These are phyloP conservation scores for Arabis alpina DNA, from an alignment of 345 rosid species.

Conservation along the genomic window DNA sequence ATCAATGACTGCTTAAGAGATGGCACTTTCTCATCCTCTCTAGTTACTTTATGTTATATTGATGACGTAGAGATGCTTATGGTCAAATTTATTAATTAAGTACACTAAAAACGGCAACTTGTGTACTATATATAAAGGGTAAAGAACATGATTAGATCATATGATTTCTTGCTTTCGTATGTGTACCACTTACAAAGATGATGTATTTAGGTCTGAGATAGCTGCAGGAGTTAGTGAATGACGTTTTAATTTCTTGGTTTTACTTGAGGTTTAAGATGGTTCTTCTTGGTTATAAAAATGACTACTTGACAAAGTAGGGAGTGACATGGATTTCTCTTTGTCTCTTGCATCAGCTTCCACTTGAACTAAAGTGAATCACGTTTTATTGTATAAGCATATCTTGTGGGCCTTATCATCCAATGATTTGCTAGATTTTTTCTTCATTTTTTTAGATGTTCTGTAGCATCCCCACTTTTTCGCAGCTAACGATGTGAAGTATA, in stretches of 20 bases:
- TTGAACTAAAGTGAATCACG: constrained; percentile 44
- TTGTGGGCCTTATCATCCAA: constrained; percentile 43
- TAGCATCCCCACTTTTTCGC: constrained; percentile 34
- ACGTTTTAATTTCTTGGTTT: constrained; percentile 28
- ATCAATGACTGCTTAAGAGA: neutral
- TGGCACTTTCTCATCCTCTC: neutral
- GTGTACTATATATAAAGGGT: constrained; percentile 3
- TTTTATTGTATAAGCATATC: constrained; percentile 42
- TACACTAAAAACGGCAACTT: constrained; percentile 25
- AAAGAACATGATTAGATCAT: constrained; percentile 39
- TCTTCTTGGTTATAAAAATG: constrained; percentile 50
- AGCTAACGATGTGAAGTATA: constrained; percentile 40
- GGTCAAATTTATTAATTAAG: neutral
- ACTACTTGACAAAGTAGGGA: constrained; percentile 50
- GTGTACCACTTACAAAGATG: constrained; percentile 25
- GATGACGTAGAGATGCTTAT: constrained; percentile 2
- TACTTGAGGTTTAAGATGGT: constrained; percentile 37
- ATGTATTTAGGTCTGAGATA: constrained; percentile 39
- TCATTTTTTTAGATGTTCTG: neutral
- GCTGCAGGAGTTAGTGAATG: constrained; percentile 36
- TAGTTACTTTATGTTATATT: constrained; percentile 38
- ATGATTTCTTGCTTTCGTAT: constrained; percentile 36
- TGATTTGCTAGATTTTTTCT: constrained; percentile 34
- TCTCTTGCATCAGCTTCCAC: constrained; percentile 49
- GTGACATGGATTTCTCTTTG: constrained; percentile 48